These are phyloP conservation scores for Blastocystis sp. DNA, from an alignment of 352 stramenopile species.

Conservation along the genomic window DNA sequence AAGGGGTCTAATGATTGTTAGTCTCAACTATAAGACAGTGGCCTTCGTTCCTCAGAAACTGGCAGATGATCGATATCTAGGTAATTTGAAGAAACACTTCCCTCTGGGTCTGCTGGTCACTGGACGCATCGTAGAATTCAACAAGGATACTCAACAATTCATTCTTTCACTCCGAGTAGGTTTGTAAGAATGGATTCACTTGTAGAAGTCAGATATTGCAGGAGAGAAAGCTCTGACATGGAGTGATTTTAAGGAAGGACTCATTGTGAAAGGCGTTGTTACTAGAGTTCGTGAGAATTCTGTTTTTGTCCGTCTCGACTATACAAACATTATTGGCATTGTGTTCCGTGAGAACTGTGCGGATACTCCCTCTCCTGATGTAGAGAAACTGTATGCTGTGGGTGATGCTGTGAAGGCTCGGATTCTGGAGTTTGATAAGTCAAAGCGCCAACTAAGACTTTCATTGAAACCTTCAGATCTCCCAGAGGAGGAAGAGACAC, in stretches of 20 bases:
- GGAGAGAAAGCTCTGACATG: not conserved
- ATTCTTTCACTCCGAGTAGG: not conserved
- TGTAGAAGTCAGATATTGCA: not conserved
- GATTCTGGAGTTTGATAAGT: not conserved
- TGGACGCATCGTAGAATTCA: not conserved
- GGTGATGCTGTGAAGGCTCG: not conserved
- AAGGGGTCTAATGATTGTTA: not conserved
- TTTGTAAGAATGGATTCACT: not conserved
- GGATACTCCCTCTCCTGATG: not conserved
- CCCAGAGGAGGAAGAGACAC: not conserved
- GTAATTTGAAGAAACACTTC: not conserved
- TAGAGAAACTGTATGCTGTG: not conserved
- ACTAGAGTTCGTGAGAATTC: not conserved
- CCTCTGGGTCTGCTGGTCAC: not conserved
- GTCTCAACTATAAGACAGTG: not conserved
- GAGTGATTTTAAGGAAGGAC: not conserved
- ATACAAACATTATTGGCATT: not conserved
- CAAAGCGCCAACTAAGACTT: not conserved
- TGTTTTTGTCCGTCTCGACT: not conserved
- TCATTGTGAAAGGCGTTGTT: not conserved
- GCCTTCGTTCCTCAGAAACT: not conserved
- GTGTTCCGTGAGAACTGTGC: conserved; percentile 27
- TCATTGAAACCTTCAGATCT: conserved; percentile 7
- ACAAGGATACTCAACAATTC: not conserved
- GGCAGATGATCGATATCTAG: not conserved